Conservation (phyloP, 2,329 filamentous ascomycete species). For the Beauveria sp. region DNA sequence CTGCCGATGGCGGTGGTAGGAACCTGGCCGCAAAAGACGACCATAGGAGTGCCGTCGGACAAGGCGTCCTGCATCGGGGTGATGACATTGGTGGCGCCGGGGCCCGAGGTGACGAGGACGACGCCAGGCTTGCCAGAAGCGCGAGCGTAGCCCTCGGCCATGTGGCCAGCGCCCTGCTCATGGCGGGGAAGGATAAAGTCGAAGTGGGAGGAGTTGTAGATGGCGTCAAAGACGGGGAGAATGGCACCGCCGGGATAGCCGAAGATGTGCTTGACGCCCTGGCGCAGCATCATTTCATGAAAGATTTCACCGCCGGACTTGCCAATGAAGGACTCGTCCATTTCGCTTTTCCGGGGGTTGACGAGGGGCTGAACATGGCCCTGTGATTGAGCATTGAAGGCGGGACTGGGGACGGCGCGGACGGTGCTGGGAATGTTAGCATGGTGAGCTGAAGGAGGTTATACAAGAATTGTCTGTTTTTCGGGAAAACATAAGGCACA, state of each 20-base stretch:
- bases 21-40: slow-evolving; percentile 94
- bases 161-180: slow-evolving; percentile 96
- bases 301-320: slow-evolving; percentile 96
- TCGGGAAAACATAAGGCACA: too few species aligned
- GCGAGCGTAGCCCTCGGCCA: slow-evolving; percentile 95
- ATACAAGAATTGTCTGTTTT: background rate
- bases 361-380: slow-evolving; percentile 64
- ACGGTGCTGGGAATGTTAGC: slow-evolving; percentile 24
- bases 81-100: slow-evolving; percentile 91
- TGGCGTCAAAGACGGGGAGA: slow-evolving; percentile 95
- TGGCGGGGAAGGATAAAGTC: slow-evolving; percentile 92
- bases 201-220: slow-evolving; percentile 96
- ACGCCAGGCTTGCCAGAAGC: slow-evolving; percentile 91
- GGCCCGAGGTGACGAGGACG: slow-evolving; percentile 92
- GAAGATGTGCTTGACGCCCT: slow-evolving; percentile 87
- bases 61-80: slow-evolving; percentile 95
- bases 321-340: slow-evolving; percentile 85
- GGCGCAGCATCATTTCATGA: slow-evolving; percentile 97
- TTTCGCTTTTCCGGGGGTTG: slow-evolving; percentile 50
- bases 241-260: slow-evolving; percentile 94
- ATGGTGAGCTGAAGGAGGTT: background rate
- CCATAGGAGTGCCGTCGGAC: slow-evolving; percentile 90
- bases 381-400: slow-evolving; percentile 44
- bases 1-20: slow-evolving; percentile 83
- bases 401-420: slow-evolving; percentile 55